Evolutionary conservation across 2,329 filamentous ascomycete genomes (phyloP).

Genomic region (Alternaria tenuissima): DNA sequence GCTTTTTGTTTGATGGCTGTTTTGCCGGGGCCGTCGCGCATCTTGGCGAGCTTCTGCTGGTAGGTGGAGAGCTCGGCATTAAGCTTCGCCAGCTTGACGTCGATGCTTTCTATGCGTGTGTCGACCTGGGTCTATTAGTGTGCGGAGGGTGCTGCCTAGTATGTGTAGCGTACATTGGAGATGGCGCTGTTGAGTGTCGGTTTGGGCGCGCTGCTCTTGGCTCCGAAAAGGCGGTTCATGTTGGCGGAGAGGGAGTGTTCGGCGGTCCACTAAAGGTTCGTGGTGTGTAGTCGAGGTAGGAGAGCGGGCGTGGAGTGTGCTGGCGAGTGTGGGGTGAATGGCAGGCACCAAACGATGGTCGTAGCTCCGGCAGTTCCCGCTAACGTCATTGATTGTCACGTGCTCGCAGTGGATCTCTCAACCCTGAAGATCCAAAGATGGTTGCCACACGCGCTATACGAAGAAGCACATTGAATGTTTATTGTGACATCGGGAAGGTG

Average conservation of each 20-base stretch:
- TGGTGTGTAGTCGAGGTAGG: neutral
- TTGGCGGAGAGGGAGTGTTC: conserved; percentile 28
- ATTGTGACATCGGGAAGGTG: neutral
- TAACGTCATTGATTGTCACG: conserved; percentile 19
- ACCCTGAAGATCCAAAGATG: neutral
- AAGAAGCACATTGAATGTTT: neutral
- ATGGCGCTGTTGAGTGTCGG: conserved; percentile 87
- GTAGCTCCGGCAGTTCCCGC: conserved; percentile 19
- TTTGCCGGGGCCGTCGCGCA: conserved; percentile 96
- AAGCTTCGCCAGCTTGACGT: conserved; percentile 91
- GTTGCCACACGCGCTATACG: neutral
- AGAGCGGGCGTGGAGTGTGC: neutral
- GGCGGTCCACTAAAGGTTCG: neutral
- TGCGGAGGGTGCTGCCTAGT: conserved; percentile 5
- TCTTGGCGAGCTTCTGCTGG: conserved; percentile 85
- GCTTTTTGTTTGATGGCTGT: conserved; percentile 92
- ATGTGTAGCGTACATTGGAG: conserved; percentile 67
- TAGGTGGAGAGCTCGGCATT: conserved; percentile 90
- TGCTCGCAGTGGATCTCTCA: neutral
- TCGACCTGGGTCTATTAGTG: conserved; percentile 67
- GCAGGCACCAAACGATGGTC: conserved; percentile 16
- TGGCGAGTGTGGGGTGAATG: conserved; percentile 18
- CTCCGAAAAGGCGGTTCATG: conserved; percentile 97
- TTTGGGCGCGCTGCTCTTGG: conserved; percentile 86
- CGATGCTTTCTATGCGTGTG: conserved; percentile 81